Evolutionary conservation across 768 basidiomycete species (phyloP), one percentile per base, ranked within the genome.

Genomic region (Auricularia heimuer): DNA sequence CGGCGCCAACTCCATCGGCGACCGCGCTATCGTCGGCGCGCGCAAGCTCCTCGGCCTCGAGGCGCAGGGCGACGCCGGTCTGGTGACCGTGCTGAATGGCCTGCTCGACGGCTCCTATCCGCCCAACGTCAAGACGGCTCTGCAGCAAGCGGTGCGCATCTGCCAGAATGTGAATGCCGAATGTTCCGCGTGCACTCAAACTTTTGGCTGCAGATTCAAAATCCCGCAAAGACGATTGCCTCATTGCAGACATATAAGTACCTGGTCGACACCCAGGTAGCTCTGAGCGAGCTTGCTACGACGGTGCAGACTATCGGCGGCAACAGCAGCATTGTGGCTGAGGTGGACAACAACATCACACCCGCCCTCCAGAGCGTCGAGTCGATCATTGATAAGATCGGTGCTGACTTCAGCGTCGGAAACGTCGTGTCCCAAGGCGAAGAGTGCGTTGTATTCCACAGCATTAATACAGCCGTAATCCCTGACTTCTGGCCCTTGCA

Each of bases 371-470:
- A 54, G 12, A 58, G 56, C 11, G 39, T 64, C 18, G 64, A 64
- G 39, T 6, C 35, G 37, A 64, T 56, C 34, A 64, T 64, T 29
- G 64, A 64, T 21, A 51, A 64, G 64, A 54, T 64, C 54, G 64
- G 64, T 18, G 64, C 64, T 12, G 64, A 64, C 64, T 64, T 64
- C 56, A 64, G 64, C 56, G 64, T 58, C 16, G 47, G 54, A 16
- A 64, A 64, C 7, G 54, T 64, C 34, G 64, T 39, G 7, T 35
- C 51, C 14, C 64, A 64, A 37, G 56, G 39, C 18, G 56, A 42
- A n/a, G 64, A 64, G 63, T 64, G 35, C 21, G 63, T 64, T 18
- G 10, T 10, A 7, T 42, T 14, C 39, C 39, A 0, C 39, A 14
- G 39, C 11, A 0, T 21, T 51, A 11, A 29, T 29, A 11, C 18